These are phyloP conservation scores for Pichia inconspicua DNA, from an alignment of 1,139 yeast species.

Conservation along the genomic window DNA sequence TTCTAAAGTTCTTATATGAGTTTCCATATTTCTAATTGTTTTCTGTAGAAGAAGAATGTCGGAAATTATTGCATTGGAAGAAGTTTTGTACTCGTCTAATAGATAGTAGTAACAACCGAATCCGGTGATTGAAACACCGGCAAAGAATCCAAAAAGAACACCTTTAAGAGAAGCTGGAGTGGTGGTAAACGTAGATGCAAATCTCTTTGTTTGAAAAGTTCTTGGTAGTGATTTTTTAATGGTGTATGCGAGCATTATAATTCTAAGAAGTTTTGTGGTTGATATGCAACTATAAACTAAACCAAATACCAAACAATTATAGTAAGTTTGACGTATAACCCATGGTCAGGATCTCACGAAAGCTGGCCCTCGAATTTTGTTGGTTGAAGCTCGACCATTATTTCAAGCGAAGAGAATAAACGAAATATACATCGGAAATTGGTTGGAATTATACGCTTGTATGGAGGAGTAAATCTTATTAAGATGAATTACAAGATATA, in stretches of 20 bases:
- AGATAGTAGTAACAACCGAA: constrained; percentile 70
- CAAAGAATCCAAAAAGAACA: constrained; percentile 64
- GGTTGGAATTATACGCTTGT: neutral
- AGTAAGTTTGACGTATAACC: no score
- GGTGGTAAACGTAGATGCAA: constrained; percentile 20
- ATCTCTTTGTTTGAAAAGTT: constrained; percentile 11
- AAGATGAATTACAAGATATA: neutral
- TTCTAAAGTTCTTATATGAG: constrained; percentile 38
- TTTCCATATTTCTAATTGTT: constrained; percentile 61
- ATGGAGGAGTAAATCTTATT: neutral
- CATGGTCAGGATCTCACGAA: no score
- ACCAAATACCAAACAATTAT: no score
- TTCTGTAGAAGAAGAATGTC: constrained; percentile 67
- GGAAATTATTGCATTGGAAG: constrained; percentile 64
- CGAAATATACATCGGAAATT: no score
- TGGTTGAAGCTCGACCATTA: no score
- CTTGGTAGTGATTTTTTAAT: constrained; percentile 10
- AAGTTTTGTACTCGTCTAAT: constrained; percentile 66
- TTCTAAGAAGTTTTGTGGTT: neutral
- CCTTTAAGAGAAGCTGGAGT: constrained; percentile 42
- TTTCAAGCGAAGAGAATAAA: no score
- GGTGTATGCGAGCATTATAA: constrained; percentile 15
- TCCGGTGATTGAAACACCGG: constrained; percentile 71
- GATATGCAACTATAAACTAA: no score
- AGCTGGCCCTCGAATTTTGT: no score